Evolutionary conservation across 2,329 filamentous ascomycete species (phyloP), one percentile per base, ranked within the genome.

Genomic region (Plenodomus lindquistii): DNA sequence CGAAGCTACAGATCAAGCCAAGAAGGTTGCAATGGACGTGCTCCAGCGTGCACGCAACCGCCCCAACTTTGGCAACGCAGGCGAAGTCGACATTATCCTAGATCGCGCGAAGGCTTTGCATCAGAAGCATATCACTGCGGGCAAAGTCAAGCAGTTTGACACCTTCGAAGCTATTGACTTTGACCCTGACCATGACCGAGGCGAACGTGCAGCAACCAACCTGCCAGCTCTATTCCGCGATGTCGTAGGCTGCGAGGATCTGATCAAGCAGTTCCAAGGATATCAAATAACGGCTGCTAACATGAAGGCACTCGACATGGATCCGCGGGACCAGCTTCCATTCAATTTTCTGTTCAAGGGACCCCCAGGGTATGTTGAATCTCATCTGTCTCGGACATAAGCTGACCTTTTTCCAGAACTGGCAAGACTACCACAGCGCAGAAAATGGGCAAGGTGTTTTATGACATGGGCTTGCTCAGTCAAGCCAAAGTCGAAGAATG

Each of bases 361-460:
- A 0, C 77, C 81, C 43, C 84, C 85, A 13, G 85, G n/a, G 84
- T 81, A 72, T 63, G 65, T 47, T 7, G 15, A 8, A 31, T 8
- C 4, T 31, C 27, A 31, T 15, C 27, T 31, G 15, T 20, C 44
- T 2, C 9, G n/a, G 20, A 42, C 10, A 17, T n/a, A 18, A 21
- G 10, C 27, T 24, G 20, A 44, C 37, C 57, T 39, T 19, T 36
- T 45, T 65, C 7, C 80, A 80, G 81, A 0, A 91, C 87, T 0
- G 88, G 88, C 0, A 91, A 91, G 61, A 90, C 87, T 0, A 85
- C 85, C 0, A 89, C 81, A 0, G 89, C 89, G 0, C 74, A 79
- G n/a, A 87, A 85, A 52, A 88, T 92, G 79, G 88, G 88, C 3
- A 81, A 89, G 52, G 76, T 92, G 0, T 92, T 83, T 61, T 91